Percentiles rank a stretch among this genome's conserved stretches.
These are phyloP conservation scores for Gymnopilus dilepis DNA, from an alignment of 768 basidiomycete species.

Conservation along the genomic window DNA sequence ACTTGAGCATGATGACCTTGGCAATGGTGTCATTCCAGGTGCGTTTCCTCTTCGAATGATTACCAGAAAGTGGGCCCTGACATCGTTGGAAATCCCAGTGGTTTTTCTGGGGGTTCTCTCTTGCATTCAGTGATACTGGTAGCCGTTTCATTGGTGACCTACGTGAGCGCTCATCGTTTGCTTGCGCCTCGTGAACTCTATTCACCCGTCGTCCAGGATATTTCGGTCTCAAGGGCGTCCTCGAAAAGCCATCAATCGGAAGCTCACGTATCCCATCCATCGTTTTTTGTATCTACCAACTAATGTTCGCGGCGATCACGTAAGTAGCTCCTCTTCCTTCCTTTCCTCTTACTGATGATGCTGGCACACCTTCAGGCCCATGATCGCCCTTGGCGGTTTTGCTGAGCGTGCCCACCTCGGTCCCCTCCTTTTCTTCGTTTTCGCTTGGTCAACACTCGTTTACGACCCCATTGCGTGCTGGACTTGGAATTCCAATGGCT, in stretches of 20 bases:
- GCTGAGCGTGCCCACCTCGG: slow-evolving; percentile 89
- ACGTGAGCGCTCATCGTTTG: slow-evolving; percentile 45
- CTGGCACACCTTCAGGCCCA: slow-evolving; percentile 53
- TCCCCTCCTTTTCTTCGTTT: slow-evolving; percentile 89
- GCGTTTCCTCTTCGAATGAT: slow-evolving; percentile 21
- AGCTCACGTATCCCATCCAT: slow-evolving; percentile 73
- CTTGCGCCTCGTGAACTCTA: background rate
- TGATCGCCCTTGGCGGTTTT: slow-evolving; percentile 92
- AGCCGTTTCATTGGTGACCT: slow-evolving; percentile 83
- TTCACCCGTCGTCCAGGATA: slow-evolving; percentile 55
- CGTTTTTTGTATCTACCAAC: slow-evolving; percentile 85
- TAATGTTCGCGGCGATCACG: slow-evolving; percentile 93
- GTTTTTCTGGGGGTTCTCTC: slow-evolving; percentile 98
- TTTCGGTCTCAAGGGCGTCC: slow-evolving; percentile 83
- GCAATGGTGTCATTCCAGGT: slow-evolving; percentile 89
- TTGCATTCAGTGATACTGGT: slow-evolving; percentile 85
- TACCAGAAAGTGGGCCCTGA: background rate
- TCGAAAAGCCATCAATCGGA: slow-evolving; percentile 76
- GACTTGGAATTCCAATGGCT: slow-evolving; percentile 89
- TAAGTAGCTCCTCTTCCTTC: slow-evolving; percentile 36
- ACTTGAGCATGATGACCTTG: slow-evolving; percentile 76
- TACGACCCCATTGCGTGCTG: slow-evolving; percentile 97
- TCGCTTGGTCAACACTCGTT: slow-evolving; percentile 87
- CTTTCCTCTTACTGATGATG: background rate
- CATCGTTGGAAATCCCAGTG: slow-evolving; percentile 54